Evolutionary conservation across 441 rosid genomes (phyloP), one percentile per base, ranked within the genome.

Genomic region (Brassica balearica): DNA sequence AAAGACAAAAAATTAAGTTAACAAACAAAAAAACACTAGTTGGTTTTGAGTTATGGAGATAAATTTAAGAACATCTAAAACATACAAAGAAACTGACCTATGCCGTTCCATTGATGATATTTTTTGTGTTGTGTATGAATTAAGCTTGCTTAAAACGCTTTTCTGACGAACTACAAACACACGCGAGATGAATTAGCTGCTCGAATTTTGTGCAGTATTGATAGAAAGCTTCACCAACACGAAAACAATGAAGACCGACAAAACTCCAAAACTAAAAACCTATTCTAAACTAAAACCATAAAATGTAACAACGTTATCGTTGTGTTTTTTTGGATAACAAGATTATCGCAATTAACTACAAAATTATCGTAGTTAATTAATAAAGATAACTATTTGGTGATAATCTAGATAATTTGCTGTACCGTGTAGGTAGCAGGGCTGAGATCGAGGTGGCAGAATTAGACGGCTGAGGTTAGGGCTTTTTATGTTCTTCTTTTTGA

Each of bases 371-470:
- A 12, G 56, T 48, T 48, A 48, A 48, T 48, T 48, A 48, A 55
- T 17, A 55, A 55, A 55, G 60, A 55, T 55, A 55, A 55, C 17
- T 55, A 55, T 15, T 55, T 55, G 20, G 60, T 55, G 56, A 48
- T 12, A 46, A 38, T 38, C 43, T 38, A 38, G 7, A 38, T 38
- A 38, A 38, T 38, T 38, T 8, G 43, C 10, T 38, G 43, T 8
- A 38, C 7, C 11, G 43, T 34, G 41, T 34, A 34, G 41, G 8
- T 34, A 34, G 43, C 43, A 38, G 7, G 43, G 43, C 43, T 38
- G 43, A 38, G 43, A 38, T 8, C 9, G 43, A 38, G 11, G 11
- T 38, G 43, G 43, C 43, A 38, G 43, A 38, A 38, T 38, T 38
- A 38, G 43, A 8, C 43, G 43, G 43, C 43, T 0, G 43, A 38